phyloP scores from a whole-genome alignment of 2,329 filamentous ascomycete genomes.

The Pezicula rhizophila region DNA sequence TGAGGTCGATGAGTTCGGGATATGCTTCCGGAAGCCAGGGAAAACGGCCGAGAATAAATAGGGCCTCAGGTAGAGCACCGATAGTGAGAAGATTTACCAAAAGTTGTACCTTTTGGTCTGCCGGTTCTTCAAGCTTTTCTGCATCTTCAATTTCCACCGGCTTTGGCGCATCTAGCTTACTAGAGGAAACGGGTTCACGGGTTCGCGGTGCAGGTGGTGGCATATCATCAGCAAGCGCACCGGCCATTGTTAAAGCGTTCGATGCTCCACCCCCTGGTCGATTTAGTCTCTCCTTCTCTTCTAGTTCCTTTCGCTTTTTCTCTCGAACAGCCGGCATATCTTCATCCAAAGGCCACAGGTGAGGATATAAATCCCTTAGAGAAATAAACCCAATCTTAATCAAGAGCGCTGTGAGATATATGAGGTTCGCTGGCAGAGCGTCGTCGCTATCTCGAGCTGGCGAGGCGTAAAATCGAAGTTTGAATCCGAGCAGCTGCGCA shows the following conservation, averaged over 20 bases:
- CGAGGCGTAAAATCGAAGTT: constrained; percentile 90
- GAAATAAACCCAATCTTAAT: constrained; percentile 98
- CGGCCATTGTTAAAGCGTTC: constrained; percentile 84
- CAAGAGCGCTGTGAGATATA: constrained; percentile 83
- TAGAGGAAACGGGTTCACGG: constrained; percentile 44
- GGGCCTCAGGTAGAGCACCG: constrained; percentile 83
- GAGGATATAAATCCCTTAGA: constrained; percentile 81
- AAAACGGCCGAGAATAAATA: constrained; percentile 88
- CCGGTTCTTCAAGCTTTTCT: constrained; percentile 59
- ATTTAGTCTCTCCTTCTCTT: constrained; percentile 67
- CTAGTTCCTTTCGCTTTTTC: constrained; percentile 67
- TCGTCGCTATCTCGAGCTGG: constrained; percentile 69
- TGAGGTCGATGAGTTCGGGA: constrained; percentile 70
- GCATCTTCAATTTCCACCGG: constrained; percentile 41
- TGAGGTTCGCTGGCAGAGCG: constrained; percentile 81
- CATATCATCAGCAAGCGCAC: constrained; percentile 79
- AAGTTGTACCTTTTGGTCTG: constrained; percentile 82
- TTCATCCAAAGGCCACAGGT: constrained; percentile 80
- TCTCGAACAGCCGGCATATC: constrained; percentile 71
- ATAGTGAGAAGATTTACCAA: constrained; percentile 83
- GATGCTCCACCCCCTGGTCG: constrained; percentile 63
- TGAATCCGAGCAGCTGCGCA: constrained; percentile 93
- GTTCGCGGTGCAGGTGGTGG: constrained; percentile 37
- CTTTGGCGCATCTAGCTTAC: constrained; percentile 40
- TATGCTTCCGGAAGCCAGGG: constrained; percentile 87